phyloP scores from a whole-genome alignment of 805 yeast genomes.

The Deakozyma indianensis region DNA sequence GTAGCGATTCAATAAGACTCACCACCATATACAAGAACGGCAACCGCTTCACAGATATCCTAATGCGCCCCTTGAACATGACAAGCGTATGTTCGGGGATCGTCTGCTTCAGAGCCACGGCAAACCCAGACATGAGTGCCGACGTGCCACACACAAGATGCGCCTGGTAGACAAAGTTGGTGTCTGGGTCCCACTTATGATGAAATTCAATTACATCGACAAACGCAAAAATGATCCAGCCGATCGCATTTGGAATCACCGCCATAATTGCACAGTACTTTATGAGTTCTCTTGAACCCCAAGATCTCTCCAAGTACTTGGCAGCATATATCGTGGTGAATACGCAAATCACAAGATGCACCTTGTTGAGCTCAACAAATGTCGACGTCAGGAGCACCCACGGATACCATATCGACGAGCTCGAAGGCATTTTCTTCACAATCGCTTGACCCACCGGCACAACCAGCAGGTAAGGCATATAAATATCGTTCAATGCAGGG shows the following conservation, averaged over 20 bases:
- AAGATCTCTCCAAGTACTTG: slow-evolving; percentile 43
- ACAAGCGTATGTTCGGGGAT: slow-evolving; percentile 46
- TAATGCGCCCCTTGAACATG: slow-evolving; percentile 31
- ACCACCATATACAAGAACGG: slow-evolving; percentile 25
- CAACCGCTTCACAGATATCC: slow-evolving; percentile 28
- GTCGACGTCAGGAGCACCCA: slow-evolving; percentile 34
- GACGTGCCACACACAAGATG: slow-evolving; percentile 30
- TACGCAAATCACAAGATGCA: slow-evolving; percentile 25
- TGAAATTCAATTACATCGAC: not conserved
- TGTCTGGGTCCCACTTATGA: slow-evolving; percentile 6
- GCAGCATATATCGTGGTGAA: slow-evolving; percentile 35
- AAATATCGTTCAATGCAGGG: slow-evolving; percentile 22
- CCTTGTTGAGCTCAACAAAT: slow-evolving; percentile 29
- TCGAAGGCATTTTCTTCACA: slow-evolving; percentile 4
- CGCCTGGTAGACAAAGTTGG: slow-evolving; percentile 11
- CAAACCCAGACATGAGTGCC: slow-evolving; percentile 40
- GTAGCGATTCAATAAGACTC: slow-evolving; percentile 13
- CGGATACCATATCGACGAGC: slow-evolving; percentile 25
- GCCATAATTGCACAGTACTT: slow-evolving; percentile 29
- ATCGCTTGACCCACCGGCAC: slow-evolving; percentile 28
- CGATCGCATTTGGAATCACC: slow-evolving; percentile 22
- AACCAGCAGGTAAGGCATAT: slow-evolving; percentile 36
- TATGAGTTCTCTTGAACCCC: slow-evolving; percentile 42
- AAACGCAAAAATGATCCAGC: slow-evolving; percentile 16
- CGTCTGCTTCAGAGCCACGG: slow-evolving; percentile 53